Evolutionary conservation across 2,329 filamentous ascomycete genomes (phyloP).

Genomic region (Stemphylium beticola): DNA sequence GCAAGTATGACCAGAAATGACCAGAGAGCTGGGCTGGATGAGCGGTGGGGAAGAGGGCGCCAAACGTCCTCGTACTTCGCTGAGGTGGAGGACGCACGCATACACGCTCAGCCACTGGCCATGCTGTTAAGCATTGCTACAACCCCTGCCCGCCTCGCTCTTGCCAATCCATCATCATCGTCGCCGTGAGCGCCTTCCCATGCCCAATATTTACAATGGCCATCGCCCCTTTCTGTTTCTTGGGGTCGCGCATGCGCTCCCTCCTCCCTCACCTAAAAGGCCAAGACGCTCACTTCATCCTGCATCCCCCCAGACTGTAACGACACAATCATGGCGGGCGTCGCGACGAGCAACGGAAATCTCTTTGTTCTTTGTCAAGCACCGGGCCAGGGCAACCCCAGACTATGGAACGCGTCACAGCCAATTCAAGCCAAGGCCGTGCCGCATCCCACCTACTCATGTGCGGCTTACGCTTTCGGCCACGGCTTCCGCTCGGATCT

Average conservation of each 20-base stretch:
- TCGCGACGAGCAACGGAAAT: neutral
- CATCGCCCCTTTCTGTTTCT: neutral
- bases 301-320: neutral
- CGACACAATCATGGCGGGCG: neutral
- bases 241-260: too few relatives aligned
- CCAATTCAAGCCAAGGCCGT: conserved; percentile 13
- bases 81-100: conserved; percentile 27
- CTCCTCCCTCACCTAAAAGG: too few relatives aligned
- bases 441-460: conserved; percentile 6
- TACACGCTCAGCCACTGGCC: conserved; percentile 27
- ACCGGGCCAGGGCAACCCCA: conserved; percentile 10
- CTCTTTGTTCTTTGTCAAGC: conserved; percentile 4
- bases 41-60: conserved; percentile 16
- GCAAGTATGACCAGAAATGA: conserved; percentile 2
- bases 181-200: conserved; percentile 1
- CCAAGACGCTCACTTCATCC: too few relatives aligned
- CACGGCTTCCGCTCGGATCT: conserved; percentile 1
- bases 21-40: conserved; percentile 6
- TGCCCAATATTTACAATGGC: neutral
- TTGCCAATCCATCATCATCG: conserved; percentile 7
- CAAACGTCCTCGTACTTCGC: conserved; percentile 21
- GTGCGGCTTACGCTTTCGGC: conserved; percentile 10
- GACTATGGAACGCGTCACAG: conserved; percentile 8
- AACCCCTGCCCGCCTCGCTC: conserved; percentile 10
- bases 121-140: conserved; percentile 13